Evolutionary conservation across 2,329 filamentous ascomycete species (phyloP).

Genomic region (Claviceps quebecensis): DNA sequence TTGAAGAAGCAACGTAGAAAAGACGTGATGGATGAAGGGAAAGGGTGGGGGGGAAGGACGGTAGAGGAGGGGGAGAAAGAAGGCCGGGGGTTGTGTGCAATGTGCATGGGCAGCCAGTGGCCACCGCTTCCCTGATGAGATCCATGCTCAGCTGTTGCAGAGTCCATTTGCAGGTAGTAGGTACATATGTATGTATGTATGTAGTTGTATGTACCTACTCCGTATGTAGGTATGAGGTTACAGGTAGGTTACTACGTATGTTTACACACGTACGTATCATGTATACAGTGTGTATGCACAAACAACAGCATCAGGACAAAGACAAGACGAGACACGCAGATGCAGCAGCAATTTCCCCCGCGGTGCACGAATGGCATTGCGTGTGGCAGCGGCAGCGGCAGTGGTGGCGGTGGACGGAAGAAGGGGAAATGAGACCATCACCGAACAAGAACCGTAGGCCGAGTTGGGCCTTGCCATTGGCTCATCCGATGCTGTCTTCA

Average conservation of each 20-base stretch:
- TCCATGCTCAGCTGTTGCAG: too few relatives aligned
- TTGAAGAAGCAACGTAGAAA: not conserved
- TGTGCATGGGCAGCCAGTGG: too few relatives aligned
- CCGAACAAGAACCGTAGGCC: not conserved
- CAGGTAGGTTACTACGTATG: too few relatives aligned
- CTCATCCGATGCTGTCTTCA: not conserved
- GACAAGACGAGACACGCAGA: not conserved
- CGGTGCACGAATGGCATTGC: not conserved
- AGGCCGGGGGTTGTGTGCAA: not conserved
- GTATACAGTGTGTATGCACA: too few relatives aligned
- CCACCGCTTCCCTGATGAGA: too few relatives aligned
- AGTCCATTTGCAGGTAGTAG: too few relatives aligned
- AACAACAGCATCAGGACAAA: too few relatives aligned
- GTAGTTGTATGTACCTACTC: too few relatives aligned
- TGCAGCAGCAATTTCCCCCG: not conserved
- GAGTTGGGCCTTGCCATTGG: not conserved
- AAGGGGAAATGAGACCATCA: not conserved
- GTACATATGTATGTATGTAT: too few relatives aligned
- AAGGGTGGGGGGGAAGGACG: not conserved
- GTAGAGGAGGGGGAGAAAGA: not conserved
- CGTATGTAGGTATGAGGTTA: too few relatives aligned
- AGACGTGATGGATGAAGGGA: not conserved
- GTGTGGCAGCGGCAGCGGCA: not conserved
- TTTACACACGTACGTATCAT: too few relatives aligned
- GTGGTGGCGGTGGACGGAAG: not conserved